These are phyloP conservation scores for Zasmidium cellare DNA, from an alignment of 2,329 filamentous ascomycete species.

Conservation along the genomic window DNA sequence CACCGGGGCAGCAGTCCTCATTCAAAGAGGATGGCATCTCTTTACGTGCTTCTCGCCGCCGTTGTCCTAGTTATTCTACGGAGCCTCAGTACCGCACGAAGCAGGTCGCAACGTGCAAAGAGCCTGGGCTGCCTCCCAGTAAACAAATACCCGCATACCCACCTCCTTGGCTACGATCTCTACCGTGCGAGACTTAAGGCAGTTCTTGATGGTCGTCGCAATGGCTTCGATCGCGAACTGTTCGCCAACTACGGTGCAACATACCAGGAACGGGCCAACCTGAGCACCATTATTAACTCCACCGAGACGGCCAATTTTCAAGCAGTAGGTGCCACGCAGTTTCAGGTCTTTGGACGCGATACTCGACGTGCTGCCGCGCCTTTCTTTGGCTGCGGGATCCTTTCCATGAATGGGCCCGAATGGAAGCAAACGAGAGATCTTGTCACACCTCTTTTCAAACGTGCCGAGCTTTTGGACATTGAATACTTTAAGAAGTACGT, in stretches of 20 bases:
- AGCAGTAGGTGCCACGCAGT: slow-evolving; percentile 5
- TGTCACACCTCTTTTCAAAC: slow-evolving; percentile 1
- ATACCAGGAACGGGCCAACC: slow-evolving; percentile 1
- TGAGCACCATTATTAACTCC: not conserved
- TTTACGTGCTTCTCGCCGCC: too few relatives aligned
- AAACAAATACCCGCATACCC: slow-evolving; percentile 3
- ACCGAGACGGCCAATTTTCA: not conserved
- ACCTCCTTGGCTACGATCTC: slow-evolving; percentile 5
- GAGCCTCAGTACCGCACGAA: too few relatives aligned
- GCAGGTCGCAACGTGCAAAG: not conserved
- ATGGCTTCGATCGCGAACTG: slow-evolving; percentile 2
- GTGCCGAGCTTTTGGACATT: slow-evolving; percentile 3
- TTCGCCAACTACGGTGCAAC: slow-evolving; percentile 2
- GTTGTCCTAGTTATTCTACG: too few relatives aligned
- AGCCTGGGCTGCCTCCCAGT: not conserved
- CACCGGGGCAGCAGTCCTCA: too few relatives aligned
- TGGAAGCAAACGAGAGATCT: slow-evolving; percentile 2
- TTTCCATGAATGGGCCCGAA: not conserved
- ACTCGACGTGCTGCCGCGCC: not conserved
- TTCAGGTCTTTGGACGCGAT: slow-evolving; percentile 3
- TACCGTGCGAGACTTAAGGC: not conserved
- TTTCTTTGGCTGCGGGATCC: slow-evolving; percentile 5
- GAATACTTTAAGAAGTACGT: not conserved
- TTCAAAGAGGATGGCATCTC: too few relatives aligned
- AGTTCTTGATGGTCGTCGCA: not conserved